These are phyloP conservation scores for Macaranga tanarius DNA, from an alignment of 441 rosid genomes.

Conservation along the genomic window DNA sequence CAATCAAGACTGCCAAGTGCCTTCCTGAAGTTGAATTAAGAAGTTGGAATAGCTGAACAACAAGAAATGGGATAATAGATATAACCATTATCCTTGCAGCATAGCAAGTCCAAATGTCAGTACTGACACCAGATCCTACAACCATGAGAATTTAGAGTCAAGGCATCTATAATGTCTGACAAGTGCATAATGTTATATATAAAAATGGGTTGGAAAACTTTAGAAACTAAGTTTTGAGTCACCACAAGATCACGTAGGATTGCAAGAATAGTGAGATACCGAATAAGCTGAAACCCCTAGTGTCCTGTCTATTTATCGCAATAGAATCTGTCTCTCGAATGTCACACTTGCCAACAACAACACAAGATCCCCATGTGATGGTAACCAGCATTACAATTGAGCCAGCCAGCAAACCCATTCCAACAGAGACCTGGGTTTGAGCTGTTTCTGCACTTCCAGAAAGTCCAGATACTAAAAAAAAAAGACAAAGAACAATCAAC, in stretches of 20 bases:
- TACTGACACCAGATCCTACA: conserved; percentile 83
- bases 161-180: too few relatives aligned
- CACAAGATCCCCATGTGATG: conserved; percentile 86
- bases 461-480: conserved; percentile 71
- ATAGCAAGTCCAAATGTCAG: conserved; percentile 87
- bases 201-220: background rate
- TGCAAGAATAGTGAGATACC: conserved; percentile 37
- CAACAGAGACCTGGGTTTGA: conserved; percentile 91
- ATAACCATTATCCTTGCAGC: conserved; percentile 86
- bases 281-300: conserved; percentile 53
- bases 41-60: conserved; percentile 80
- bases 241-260: background rate
- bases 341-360: conserved; percentile 82
- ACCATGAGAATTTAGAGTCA: background rate
- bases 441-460: conserved; percentile 73
- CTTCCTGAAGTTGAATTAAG: conserved; percentile 71
- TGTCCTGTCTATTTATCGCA: conserved; percentile 52
- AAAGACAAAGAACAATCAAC: too few relatives aligned
- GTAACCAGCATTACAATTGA: conserved; percentile 96
- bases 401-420: conserved; percentile 96
- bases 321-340: conserved; percentile 39
- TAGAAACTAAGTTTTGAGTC: conserved; percentile 1
- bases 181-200: background rate
- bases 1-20: conserved; percentile 68
- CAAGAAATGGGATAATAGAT: conserved; percentile 78